Percentiles rank a stretch among this genome's conserved stretches.
phyloP scores from a whole-genome alignment of 108 stramenopile species.

The Hondaea fermentalgiana region DNA sequence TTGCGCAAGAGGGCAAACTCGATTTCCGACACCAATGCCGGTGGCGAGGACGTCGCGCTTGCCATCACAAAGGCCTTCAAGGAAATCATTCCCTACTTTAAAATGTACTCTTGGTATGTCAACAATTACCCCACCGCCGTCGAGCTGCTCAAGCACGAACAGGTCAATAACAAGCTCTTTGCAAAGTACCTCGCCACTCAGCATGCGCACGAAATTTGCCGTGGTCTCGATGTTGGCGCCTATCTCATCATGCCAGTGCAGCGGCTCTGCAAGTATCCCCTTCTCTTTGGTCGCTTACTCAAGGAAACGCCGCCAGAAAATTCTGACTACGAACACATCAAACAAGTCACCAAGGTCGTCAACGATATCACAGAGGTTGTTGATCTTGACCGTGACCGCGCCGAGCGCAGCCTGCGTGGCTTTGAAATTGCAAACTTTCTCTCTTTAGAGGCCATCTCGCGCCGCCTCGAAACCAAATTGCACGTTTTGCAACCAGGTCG shows the following conservation, averaged over 20 bases:
- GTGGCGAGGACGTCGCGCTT: neutral
- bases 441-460: neutral
- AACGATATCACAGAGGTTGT: neutral
- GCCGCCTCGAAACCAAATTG: neutral
- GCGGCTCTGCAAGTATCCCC: conserved; percentile 13
- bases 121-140: neutral
- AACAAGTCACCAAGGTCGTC: neutral
- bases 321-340: neutral
- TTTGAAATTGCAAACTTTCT: conserved; percentile 1
- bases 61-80: conserved; percentile 13
- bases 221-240: neutral
- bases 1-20: neutral
- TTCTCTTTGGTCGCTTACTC: neutral
- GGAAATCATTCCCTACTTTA: conserved; percentile 11
- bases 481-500: neutral
- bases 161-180: neutral
- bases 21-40: neutral
- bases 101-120: conserved; percentile 18
- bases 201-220: neutral
- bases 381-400: neutral
- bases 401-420: neutral
- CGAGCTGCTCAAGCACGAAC: conserved; percentile 16
- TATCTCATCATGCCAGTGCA: conserved; percentile 14
- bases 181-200: neutral
- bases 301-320: neutral